phyloP scores from a whole-genome alignment of 495 filamentous ascomycete species.

The Annulohypoxylon maeteangense region DNA sequence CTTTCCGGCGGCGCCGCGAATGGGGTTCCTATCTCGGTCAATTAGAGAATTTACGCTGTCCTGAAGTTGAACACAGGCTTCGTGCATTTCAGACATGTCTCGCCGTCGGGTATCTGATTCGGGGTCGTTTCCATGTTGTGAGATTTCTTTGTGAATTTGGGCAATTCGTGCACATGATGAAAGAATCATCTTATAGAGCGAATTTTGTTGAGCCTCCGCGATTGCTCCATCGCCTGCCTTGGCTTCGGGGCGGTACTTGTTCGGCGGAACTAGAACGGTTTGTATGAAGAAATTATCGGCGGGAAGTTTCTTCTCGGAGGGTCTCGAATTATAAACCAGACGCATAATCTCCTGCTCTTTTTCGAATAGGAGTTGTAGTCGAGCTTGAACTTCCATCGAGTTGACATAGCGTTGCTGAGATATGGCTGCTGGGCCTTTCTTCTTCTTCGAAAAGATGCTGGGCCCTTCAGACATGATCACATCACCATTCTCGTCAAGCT shows the following conservation, averaged over 20 bases:
- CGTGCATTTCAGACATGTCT: constrained; percentile 57
- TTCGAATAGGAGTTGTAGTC: constrained; percentile 82
- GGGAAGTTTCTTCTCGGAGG: constrained; percentile 64
- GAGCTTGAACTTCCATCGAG: constrained; percentile 77
- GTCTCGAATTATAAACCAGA: constrained; percentile 82
- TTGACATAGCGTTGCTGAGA: constrained; percentile 73
- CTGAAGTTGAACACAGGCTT: constrained; percentile 82
- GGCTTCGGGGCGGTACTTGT: constrained; percentile 91
- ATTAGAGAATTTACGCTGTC: constrained; percentile 90
- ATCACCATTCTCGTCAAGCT: constrained; percentile 61
- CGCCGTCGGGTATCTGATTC: constrained; percentile 34
- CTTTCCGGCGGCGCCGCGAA: constrained; percentile 76
- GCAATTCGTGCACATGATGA: constrained; percentile 74
- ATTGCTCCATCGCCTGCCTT: constrained; percentile 79
- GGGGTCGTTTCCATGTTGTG: constrained; percentile 37
- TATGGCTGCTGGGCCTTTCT: constrained; percentile 47
- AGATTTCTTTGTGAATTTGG: constrained; percentile 79
- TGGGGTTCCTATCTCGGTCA: constrained; percentile 84
- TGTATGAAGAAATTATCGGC: constrained; percentile 95
- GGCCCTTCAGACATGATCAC: constrained; percentile 58
- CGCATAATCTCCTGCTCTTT: constrained; percentile 83
- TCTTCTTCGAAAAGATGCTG: constrained; percentile 42
- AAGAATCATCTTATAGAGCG: constrained; percentile 81
- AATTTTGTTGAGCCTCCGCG: constrained; percentile 86
- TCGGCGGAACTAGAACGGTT: constrained; percentile 86